Conservation (phyloP, 805 yeast genomes). For the Cyberlindnera suaveolens region DNA sequence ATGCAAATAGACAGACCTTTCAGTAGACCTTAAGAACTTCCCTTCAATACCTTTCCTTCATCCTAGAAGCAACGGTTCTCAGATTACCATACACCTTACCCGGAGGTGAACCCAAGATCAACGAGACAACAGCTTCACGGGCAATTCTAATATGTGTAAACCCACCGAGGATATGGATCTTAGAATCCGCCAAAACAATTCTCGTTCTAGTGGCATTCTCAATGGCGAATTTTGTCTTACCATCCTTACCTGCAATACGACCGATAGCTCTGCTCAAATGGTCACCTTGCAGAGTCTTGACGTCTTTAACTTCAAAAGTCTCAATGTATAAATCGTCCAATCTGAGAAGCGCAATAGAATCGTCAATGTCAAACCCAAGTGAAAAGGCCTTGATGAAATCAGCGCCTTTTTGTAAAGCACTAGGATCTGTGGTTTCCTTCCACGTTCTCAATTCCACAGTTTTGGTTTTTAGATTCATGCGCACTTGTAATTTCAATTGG, state of each 20-base stretch:
- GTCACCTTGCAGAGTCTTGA: slow-evolving; percentile 91
- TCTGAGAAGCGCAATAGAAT: slow-evolving; percentile 89
- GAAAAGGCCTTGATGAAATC: slow-evolving; percentile 95
- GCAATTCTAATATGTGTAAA: slow-evolving; percentile 97
- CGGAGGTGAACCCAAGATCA: slow-evolving; percentile 96
- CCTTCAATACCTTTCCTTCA: slow-evolving; percentile 83
- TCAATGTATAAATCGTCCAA: slow-evolving; percentile 95
- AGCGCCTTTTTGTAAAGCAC: slow-evolving; percentile 96
- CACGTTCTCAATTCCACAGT: slow-evolving; percentile 84
- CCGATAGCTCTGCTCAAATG: slow-evolving; percentile 98
- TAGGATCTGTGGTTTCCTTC: slow-evolving; percentile 78
- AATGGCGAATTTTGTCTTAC: slow-evolving; percentile 96
- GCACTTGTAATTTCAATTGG: slow-evolving; percentile 87
- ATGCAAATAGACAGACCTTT: neutral
- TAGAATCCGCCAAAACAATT: slow-evolving; percentile 93
- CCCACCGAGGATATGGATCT: slow-evolving; percentile 95
- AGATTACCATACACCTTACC: slow-evolving; percentile 97
- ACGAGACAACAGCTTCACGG: slow-evolving; percentile 91
- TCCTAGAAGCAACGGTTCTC: slow-evolving; percentile 93
- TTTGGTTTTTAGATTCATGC: slow-evolving; percentile 87
- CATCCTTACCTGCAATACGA: slow-evolving; percentile 99
- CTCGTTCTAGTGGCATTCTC: slow-evolving; percentile 98
- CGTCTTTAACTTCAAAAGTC: slow-evolving; percentile 95
- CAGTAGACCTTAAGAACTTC: neutral
- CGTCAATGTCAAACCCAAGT: slow-evolving; percentile 94